Percentiles rank a stretch among this genome's conserved stretches.
phyloP scores from a whole-genome alignment of 2,329 filamentous ascomycete species.

The Xylariales sp. region DNA sequence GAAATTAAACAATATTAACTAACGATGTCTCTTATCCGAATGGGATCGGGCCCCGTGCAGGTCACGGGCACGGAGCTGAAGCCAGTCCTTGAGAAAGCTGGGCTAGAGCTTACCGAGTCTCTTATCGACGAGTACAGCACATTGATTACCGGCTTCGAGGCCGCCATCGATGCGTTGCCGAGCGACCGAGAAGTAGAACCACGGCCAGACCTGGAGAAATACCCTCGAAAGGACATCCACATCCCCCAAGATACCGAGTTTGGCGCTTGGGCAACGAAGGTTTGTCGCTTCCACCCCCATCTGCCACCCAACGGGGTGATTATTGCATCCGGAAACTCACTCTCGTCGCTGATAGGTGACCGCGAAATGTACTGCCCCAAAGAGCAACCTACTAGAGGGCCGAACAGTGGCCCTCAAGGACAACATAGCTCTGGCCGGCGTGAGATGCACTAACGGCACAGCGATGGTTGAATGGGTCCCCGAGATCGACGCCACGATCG shows the following conservation, averaged over 20 bases:
- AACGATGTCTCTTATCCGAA: slow-evolving; percentile 39
- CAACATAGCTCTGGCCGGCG: slow-evolving; percentile 58
- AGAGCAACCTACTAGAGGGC: slow-evolving; percentile 49
- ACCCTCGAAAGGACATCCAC: slow-evolving; percentile 45
- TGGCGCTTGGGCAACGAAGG: slow-evolving; percentile 46
- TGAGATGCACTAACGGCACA: slow-evolving; percentile 59
- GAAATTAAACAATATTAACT: background rate
- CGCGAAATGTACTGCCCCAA: slow-evolving; percentile 41
- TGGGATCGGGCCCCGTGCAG: slow-evolving; percentile 10
- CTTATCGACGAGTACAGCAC: slow-evolving; percentile 39
- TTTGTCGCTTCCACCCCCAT: background rate
- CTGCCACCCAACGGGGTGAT: background rate
- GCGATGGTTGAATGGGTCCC: slow-evolving; percentile 53
- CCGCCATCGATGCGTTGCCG: slow-evolving; percentile 40
- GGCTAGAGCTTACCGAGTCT: slow-evolving; percentile 38
- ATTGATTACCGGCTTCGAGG: slow-evolving; percentile 41
- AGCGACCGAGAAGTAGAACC: slow-evolving; percentile 41
- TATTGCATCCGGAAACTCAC: background rate
- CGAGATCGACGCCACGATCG: slow-evolving; percentile 58
- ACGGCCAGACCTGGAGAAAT: slow-evolving; percentile 44
- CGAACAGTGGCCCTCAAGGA: slow-evolving; percentile 60
- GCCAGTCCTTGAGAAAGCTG: slow-evolving; percentile 41
- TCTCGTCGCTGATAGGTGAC: slow-evolving; percentile 37
- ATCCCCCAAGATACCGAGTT: slow-evolving; percentile 42
- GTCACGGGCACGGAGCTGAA: slow-evolving; percentile 39